Base-by-base conservation (phyloP, 768 basidiomycete species). In the Tylopilus cervinicoccineus region DNA sequence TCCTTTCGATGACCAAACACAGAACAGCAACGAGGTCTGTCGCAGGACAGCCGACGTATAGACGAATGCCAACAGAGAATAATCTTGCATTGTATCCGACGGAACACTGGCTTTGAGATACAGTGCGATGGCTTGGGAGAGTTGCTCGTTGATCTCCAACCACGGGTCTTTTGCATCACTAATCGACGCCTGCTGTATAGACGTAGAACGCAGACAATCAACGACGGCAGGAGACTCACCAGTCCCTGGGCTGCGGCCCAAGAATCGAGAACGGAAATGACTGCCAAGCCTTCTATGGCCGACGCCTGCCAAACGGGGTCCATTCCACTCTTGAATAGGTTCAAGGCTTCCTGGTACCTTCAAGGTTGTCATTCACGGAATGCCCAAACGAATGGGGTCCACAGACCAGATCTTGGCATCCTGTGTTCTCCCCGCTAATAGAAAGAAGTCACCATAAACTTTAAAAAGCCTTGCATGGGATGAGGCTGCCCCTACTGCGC, bases 241-340 rank as follows among this genome's bases (percentile, higher is more conserved):
- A 83, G 61, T 53, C 84, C 85, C 57, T 85, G 78, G n/a, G 78
- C 81, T 37, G 76, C 73, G 22, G 84, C 76, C 92, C 93, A 97
- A 8, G 86, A 84, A 50, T 95, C 92, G 17, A 96, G 73, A 11
- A 95, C 73, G 9, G 81, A 75, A 24, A 86, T 74, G 3, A 87
- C 88, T 2, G 87, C 88, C 57, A 93, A 66, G 5, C 92, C 91
- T 70, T 99, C 96, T 38, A 91, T 71, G 0, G 85, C 83, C 12
- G 86, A 83, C 0, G 91, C 95, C 63, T 93, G 87, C 95, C 95
- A 99, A 23, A 88, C 74, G 20, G 78, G 68, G 65, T 97, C 95
- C 47, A 82, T 80, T 8, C 81, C 76, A 2, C 74, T 73, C 65
- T 85, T 88, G 57, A 92, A 83, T n/a, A 88, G 64, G 27, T 77